Conservation (phyloP, 805 yeast genomes). For the Starmerella gropengiesseri region DNA sequence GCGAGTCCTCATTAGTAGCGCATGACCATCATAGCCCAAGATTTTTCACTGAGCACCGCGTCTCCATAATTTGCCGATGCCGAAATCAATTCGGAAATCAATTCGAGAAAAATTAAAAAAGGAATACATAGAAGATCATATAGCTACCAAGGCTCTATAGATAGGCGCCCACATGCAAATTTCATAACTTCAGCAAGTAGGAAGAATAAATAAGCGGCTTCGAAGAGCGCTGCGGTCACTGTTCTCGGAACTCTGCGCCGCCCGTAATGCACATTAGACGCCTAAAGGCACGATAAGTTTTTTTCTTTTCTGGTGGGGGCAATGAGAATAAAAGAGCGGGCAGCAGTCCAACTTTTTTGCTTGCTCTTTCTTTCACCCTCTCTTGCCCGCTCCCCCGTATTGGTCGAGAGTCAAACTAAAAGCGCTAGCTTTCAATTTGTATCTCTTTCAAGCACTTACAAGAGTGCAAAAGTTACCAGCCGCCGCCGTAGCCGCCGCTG, state of each 20-base stretch:
- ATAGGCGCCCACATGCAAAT: constrained; percentile 15
- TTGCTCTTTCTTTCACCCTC: constrained; percentile 1
- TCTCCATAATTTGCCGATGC: too few relatives aligned
- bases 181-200: constrained; percentile 6
- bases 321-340: too few relatives aligned
- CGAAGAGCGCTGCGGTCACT: constrained; percentile 8
- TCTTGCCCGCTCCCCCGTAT: too few relatives aligned
- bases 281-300: constrained; percentile 14
- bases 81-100: background rate
- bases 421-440: too few relatives aligned
- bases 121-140: constrained; percentile 3
- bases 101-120: background rate
- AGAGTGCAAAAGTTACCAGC: background rate
- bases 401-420: too few relatives aligned
- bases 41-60: too few relatives aligned
- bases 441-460: too few relatives aligned
- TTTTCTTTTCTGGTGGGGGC: constrained; percentile 4
- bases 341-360: too few relatives aligned
- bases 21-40: too few relatives aligned
- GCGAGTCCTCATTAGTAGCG: too few relatives aligned
- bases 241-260: constrained; percentile 7
- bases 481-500: constrained; percentile 5
- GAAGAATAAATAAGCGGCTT: constrained; percentile 16
- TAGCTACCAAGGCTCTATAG: constrained; percentile 9
- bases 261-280: constrained; percentile 14